phyloP scores from a whole-genome alignment of 2,329 filamentous ascomycete genomes.

The Phoma sp. region DNA sequence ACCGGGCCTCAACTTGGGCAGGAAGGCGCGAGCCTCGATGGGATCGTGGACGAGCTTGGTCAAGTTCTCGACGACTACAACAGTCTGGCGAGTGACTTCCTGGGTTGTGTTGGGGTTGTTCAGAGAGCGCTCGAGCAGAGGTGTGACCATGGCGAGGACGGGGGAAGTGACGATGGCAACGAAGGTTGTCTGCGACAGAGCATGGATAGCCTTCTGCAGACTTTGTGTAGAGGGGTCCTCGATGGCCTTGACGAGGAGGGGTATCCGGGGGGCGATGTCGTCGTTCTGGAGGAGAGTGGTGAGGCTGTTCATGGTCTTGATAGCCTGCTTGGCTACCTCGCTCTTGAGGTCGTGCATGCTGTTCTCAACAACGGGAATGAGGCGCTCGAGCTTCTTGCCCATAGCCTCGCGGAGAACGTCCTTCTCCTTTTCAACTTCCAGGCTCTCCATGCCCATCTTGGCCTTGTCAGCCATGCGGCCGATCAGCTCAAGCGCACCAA shows the following conservation, averaged over 20 bases:
- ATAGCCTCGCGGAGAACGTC: slow-evolving; percentile 89
- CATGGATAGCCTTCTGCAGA: slow-evolving; percentile 94
- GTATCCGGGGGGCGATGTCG: slow-evolving; percentile 91
- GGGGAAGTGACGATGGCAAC: slow-evolving; percentile 95
- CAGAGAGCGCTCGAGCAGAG: slow-evolving; percentile 89
- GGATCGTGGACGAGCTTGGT: slow-evolving; percentile 98
- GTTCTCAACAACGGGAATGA: slow-evolving; percentile 90
- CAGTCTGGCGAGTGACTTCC: slow-evolving; percentile 93
- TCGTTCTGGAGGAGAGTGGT: slow-evolving; percentile 94
- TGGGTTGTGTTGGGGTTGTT: slow-evolving; percentile 91
- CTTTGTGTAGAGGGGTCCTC: slow-evolving; percentile 89
- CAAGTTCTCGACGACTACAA: slow-evolving; percentile 96
- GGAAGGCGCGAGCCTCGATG: slow-evolving; percentile 90
- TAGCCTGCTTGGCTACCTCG: slow-evolving; percentile 84
- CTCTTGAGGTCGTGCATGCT: slow-evolving; percentile 97
- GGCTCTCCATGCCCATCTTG: slow-evolving; percentile 81
- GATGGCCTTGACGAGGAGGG: slow-evolving; percentile 92
- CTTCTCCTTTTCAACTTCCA: slow-evolving; percentile 86
- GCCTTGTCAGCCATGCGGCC: slow-evolving; percentile 96
- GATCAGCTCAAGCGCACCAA: slow-evolving; percentile 83
- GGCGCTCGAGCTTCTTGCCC: slow-evolving; percentile 82
- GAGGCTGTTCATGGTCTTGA: slow-evolving; percentile 89
- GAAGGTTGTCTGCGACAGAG: slow-evolving; percentile 97
- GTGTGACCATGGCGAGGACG: slow-evolving; percentile 91
- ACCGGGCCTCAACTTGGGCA: slow-evolving; percentile 93